A percentile compares a stretch with the other conserved stretches of the same genome.
Conservation (phyloP, 805 yeast species). For the Saccharomyces kudriavzevii region DNA sequence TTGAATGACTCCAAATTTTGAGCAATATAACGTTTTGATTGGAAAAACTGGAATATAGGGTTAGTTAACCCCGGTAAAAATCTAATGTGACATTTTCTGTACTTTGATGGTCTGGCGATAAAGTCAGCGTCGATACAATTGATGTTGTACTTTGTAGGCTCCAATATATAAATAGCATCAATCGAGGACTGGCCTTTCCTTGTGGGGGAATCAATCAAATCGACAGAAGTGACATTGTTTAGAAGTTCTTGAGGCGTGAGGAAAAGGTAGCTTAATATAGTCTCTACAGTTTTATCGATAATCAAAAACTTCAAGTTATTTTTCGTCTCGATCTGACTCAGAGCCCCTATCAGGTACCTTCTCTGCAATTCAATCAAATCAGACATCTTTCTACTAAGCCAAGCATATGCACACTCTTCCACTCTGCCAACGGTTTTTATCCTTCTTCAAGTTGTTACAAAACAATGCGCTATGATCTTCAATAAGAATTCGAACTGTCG, state of each 20-base stretch:
- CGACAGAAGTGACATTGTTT: slow-evolving; percentile 54
- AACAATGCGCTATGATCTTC: background rate
- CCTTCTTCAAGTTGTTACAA: background rate
- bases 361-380: slow-evolving; percentile 34
- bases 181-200: slow-evolving; percentile 56
- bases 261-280: slow-evolving; percentile 41
- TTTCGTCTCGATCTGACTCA: slow-evolving; percentile 37
- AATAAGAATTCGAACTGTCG: background rate
- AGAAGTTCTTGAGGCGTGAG: slow-evolving; percentile 36
- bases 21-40: slow-evolving; percentile 24
- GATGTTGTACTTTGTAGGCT: slow-evolving; percentile 58
- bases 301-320: slow-evolving; percentile 45
- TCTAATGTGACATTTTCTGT: slow-evolving; percentile 63
- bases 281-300: slow-evolving; percentile 49
- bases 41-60: slow-evolving; percentile 25
- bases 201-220: slow-evolving; percentile 45
- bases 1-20: slow-evolving; percentile 28
- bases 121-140: slow-evolving; percentile 77
- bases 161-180: slow-evolving; percentile 74
- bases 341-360: slow-evolving; percentile 29
- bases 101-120: slow-evolving; percentile 55
- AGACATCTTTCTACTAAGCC: slow-evolving; percentile 23
- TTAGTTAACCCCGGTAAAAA: slow-evolving; percentile 53
- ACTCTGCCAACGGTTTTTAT: background rate
- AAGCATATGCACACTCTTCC: background rate